Percentiles rank a stretch among this genome's conserved stretches.
Evolutionary conservation across 176 grass and related monocot genomes (phyloP).

Genomic region (Rhipidocladum racemiflorum): DNA sequence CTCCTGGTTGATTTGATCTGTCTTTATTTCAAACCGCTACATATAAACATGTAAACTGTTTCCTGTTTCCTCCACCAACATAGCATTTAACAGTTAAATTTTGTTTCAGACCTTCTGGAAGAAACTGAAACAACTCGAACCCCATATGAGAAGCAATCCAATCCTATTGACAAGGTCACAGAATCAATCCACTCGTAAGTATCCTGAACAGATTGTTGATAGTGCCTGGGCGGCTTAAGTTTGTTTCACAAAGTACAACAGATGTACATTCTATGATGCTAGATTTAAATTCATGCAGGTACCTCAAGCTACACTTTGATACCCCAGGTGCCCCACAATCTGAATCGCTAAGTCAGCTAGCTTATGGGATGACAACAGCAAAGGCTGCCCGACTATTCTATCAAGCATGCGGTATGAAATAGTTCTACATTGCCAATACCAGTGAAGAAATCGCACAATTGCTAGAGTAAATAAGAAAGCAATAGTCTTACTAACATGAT

Average conservation of each 20-base stretch:
- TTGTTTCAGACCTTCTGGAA: constrained; percentile 57
- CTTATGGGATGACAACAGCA: constrained; percentile 59
- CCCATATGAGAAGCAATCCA: constrained; percentile 33
- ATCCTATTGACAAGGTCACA: constrained; percentile 47
- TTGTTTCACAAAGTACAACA: constrained; percentile 2
- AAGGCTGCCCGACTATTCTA: constrained; percentile 79
- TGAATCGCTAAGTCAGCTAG: constrained; percentile 66
- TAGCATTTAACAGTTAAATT: constrained; percentile 8
- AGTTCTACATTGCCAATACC: constrained; percentile 5
- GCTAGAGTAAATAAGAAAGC: neutral
- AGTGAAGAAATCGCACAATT: neutral
- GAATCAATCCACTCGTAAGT: constrained; percentile 66
- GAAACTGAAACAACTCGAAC: constrained; percentile 85
- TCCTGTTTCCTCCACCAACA: constrained; percentile 8
- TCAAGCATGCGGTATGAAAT: constrained; percentile 68
- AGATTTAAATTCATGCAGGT: constrained; percentile 43
- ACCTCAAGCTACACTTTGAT: constrained; percentile 85
- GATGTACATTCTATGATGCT: constrained; percentile 20
- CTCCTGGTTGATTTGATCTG: constrained; percentile 40
- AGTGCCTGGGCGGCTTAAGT: constrained; percentile 6
- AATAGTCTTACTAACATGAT: neutral
- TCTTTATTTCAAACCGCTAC: neutral
- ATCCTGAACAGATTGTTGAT: constrained; percentile 20
- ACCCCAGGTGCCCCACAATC: constrained; percentile 47
- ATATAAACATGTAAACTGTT: neutral